phyloP scores from a whole-genome alignment of 2,329 filamentous ascomycete species.

The Penicillium brevicompactum region DNA sequence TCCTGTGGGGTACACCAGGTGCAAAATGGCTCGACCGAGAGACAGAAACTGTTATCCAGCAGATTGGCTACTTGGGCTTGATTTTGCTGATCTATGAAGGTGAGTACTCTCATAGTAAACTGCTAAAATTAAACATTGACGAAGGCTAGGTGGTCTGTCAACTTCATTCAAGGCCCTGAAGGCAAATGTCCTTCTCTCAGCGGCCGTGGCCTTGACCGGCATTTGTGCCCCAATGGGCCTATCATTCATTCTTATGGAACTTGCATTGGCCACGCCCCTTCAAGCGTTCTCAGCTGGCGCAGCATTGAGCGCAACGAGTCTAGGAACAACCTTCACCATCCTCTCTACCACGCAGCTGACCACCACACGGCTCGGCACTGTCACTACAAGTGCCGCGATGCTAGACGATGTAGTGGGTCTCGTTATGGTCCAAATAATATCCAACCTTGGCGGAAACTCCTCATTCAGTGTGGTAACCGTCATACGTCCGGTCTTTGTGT shows the following conservation, averaged over 20 bases:
- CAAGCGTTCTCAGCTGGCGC: slow-evolving; percentile 74
- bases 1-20: slow-evolving; percentile 70
- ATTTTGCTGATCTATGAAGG: slow-evolving; percentile 73
- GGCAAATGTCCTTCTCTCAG: slow-evolving; percentile 63
- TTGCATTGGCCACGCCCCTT: slow-evolving; percentile 54
- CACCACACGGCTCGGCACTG: slow-evolving; percentile 59
- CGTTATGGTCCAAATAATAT: slow-evolving; percentile 75
- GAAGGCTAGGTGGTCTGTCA: slow-evolving; percentile 27
- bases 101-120: slow-evolving; percentile 18
- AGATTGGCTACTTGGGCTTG: slow-evolving; percentile 73
- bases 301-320: slow-evolving; percentile 71
- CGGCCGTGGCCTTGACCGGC: slow-evolving; percentile 66
- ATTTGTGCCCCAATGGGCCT: slow-evolving; percentile 65
- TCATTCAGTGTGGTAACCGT: slow-evolving; percentile 46
- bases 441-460: slow-evolving; percentile 57
- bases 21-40: slow-evolving; percentile 58
- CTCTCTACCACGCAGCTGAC: slow-evolving; percentile 62
- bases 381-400: slow-evolving; percentile 54
- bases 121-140: background rate
- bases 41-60: slow-evolving; percentile 59
- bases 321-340: slow-evolving; percentile 71
- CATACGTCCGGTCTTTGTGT: slow-evolving; percentile 55
- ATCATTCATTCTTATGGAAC: slow-evolving; percentile 60
- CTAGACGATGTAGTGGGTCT: slow-evolving; percentile 52
- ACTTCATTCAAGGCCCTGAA: slow-evolving; percentile 53